Base-by-base conservation (phyloP, 345 rosid genomes). In the Camelina hispida region DNA sequence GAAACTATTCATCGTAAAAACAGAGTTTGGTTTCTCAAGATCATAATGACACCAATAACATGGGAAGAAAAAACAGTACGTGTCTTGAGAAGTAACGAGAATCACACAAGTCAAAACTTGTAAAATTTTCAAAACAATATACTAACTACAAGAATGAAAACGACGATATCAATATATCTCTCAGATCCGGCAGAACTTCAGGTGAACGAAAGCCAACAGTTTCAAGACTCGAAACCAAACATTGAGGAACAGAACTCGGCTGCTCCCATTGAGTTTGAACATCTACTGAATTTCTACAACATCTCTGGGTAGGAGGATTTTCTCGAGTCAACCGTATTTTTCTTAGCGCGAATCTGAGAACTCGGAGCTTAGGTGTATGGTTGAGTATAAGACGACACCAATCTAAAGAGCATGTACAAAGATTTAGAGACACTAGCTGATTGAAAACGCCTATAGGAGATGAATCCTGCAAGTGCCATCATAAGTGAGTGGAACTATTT, bases 311-410 rank as follows among this genome's bases (percentile, higher is more conserved):
- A 25, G 28, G 1, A 18, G 9, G 3, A 28, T 3, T 3, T 9
- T 54, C 6, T 23, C 7, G 0, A 43, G 4, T 28, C 1, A 4
- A 25, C 28, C 28, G 28, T 25, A 25, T 4, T 25, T 25, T 4
- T 25, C 0, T 3, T 25, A 25, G 28, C 4, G 28, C 28, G 30
- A 69, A 44, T 7, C 18, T 72, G 42, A 72, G 76, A 61, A 15
- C 52, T 72, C n/a, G 48, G 42, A 72, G 76, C n/a, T n/a, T 61
- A 62, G 76, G 76, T n/a, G 53, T 22, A 25, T 38, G 14, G 17
- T 6, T 11, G 40, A 71, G 30, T 22, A 71, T 6, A 25, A 71
- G 38, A 50, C 25, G n/a, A 18, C 7, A 59, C 51, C 68, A 35
- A 46, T 46, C 9, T 2, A 5, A 20, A 50, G 60, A 48, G 68